Conservation (phyloP, 805 yeast species). For the Lipomyces mesembrius region DNA sequence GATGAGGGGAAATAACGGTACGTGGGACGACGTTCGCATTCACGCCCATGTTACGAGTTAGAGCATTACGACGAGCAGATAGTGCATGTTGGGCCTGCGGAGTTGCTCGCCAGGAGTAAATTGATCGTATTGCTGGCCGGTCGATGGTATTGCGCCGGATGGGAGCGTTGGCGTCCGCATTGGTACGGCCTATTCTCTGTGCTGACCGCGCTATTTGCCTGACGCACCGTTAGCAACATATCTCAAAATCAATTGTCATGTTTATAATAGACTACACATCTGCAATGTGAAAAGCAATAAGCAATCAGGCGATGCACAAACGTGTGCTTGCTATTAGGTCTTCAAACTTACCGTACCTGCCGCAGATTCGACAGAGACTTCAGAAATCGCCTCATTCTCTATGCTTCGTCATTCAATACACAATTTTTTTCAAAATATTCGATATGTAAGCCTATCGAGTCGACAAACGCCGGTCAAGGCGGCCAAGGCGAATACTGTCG, state of each 20-base stretch:
- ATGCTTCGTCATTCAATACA: not conserved
- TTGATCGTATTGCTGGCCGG: slow-evolving; percentile 3
- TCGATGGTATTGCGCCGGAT: not conserved
- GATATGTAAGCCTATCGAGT: not conserved
- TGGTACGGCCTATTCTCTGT: not conserved
- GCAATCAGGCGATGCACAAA: not conserved
- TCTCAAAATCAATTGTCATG: not conserved
- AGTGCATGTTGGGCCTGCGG: not conserved
- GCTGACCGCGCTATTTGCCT: slow-evolving; percentile 1
- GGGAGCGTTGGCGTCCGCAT: not conserved
- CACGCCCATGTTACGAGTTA: slow-evolving; percentile 14
- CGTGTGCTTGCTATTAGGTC: no score
- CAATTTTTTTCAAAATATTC: not conserved
- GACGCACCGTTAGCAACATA: not conserved
- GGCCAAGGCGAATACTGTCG: not conserved
- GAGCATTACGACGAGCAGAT: not conserved
- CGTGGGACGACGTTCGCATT: slow-evolving; percentile 20
- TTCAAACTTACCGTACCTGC: not conserved
- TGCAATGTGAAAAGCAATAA: not conserved
- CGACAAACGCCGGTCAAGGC: not conserved
- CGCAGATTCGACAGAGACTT: slow-evolving; percentile 13
- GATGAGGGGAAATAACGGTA: slow-evolving; percentile 34
- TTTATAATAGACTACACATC: not conserved
- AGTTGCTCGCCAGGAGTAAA: slow-evolving; percentile 6
- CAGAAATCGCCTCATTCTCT: not conserved